Base-by-base conservation (phyloP, 805 yeast genomes). In the Candida odintsovae region DNA sequence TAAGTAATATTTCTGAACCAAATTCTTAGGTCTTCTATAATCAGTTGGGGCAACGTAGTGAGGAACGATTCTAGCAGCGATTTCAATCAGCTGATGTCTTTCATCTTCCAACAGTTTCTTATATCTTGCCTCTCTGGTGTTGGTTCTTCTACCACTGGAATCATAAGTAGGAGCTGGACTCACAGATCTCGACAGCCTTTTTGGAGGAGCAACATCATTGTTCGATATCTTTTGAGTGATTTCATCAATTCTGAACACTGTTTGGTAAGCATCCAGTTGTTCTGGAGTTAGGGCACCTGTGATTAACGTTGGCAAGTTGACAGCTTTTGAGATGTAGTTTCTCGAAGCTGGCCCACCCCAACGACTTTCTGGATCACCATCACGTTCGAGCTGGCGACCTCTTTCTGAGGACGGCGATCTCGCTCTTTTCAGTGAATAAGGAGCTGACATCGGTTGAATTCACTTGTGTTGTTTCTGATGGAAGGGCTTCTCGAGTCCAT, bases 111-210 rank as follows among this genome's bases (percentile, higher is more conserved):
- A 67, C 40, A 72, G 71, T 44, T 77, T 75, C 43, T 72, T 70
- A 50, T 79, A 78, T 43, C 96, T 69, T 40, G 69, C 75, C 43
- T 86, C 96, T 46, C 95, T 69, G 0, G 98, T 90, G 62, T 94
- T 94, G 10, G 79, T 80, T 58, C 98, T 81, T 61, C 80, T 83
- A 40, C 99, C 99, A 20, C 70, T 66, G 26, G 73, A 64, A 66
- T 94, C 98, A 65, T 94, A 94, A 47, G 77, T 78, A 1, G 99
- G 99, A 2, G 97, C 90, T 0, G 98, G 98, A 2, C 96, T 87
- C 0, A 90, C 89, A 2, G 95, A 87, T 33, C 76, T 72, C 50
- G 79, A 66, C 50, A 57, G 56, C 53, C 67, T 72, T 44, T 67
- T 68, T 0, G 77, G 73, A 1, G 83, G 83, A 0, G 66, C 61